Evolutionary conservation across 108 stramenopile genomes (phyloP).

Genomic region (Cyclotella sp.): DNA sequence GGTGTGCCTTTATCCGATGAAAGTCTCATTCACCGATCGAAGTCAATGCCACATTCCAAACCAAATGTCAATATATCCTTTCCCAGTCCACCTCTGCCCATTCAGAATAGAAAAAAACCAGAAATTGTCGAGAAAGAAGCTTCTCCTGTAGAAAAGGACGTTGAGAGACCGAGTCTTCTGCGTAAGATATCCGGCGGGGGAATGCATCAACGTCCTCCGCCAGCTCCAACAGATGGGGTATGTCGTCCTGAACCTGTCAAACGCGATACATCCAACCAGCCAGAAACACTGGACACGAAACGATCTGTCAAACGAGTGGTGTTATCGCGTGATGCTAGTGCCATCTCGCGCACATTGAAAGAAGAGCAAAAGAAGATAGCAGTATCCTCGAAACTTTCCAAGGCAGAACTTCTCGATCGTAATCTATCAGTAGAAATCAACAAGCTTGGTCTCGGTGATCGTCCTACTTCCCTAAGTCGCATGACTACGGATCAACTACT

Average conservation of each 20-base stretch:
- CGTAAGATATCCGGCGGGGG: constrained; percentile 48
- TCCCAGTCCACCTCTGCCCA: constrained; percentile 30
- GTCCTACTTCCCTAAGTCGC: constrained; percentile 31
- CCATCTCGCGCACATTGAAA: constrained; percentile 74
- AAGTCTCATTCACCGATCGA: constrained; percentile 12
- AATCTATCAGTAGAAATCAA: constrained; percentile 63
- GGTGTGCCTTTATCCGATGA: background rate
- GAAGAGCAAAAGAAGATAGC: constrained; percentile 54
- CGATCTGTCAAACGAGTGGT: constrained; percentile 73
- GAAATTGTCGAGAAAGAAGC: constrained; percentile 18
- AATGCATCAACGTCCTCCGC: background rate
- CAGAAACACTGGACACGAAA: constrained; percentile 76
- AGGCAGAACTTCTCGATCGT: constrained; percentile 44
- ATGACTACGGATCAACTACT: constrained; percentile 45
- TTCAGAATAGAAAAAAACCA: constrained; percentile 13
- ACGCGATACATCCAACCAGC: constrained; percentile 84
- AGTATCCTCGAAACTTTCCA: constrained; percentile 39
- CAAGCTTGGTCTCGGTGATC: constrained; percentile 59
- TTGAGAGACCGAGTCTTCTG: constrained; percentile 34
- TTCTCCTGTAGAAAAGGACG: constrained; percentile 20
- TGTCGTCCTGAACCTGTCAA: constrained; percentile 78
- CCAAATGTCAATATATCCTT: constrained; percentile 1
- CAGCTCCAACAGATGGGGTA: constrained; percentile 18
- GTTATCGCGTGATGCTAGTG: constrained; percentile 75
- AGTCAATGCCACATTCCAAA: constrained; percentile 25